phyloP scores from a whole-genome alignment of 306 rosid genomes.

The Lathyrus sativus region DNA sequence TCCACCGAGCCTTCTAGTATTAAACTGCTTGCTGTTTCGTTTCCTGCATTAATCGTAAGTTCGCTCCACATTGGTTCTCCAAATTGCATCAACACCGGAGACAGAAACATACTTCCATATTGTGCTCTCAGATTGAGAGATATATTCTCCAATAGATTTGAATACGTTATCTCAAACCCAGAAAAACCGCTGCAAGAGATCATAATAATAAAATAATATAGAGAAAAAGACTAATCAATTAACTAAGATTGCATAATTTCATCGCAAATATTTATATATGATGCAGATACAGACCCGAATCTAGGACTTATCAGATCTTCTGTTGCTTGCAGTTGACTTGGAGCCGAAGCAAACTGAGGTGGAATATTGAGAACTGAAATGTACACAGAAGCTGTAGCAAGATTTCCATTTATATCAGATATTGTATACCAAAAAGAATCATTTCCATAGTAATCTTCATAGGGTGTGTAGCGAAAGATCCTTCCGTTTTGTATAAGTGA shows the following conservation, averaged over 20 bases:
- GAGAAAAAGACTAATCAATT: constrained; percentile 7
- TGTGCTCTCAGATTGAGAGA: constrained; percentile 63
- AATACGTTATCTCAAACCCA: constrained; percentile 76
- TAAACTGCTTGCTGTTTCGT: constrained; percentile 52
- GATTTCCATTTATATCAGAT: constrained; percentile 78
- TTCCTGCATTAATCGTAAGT: constrained; percentile 45
- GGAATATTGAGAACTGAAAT: constrained; percentile 74
- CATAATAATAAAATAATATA: constrained; percentile 26
- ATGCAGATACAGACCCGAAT: constrained; percentile 56
- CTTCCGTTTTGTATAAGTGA: constrained; percentile 65
- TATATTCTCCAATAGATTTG: constrained; percentile 67
- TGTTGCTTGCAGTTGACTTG: constrained; percentile 72
- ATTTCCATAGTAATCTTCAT: constrained; percentile 67
- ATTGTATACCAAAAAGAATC: constrained; percentile 72
- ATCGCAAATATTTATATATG: background rate
- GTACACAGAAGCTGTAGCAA: constrained; percentile 65
- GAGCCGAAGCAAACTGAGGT: constrained; percentile 76
- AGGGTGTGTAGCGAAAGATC: constrained; percentile 73
- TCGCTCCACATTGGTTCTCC: constrained; percentile 59
- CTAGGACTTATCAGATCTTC: constrained; percentile 77
- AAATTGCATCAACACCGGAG: constrained; percentile 73
- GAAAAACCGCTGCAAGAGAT: constrained; percentile 61
- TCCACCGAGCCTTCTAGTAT: constrained; percentile 65
- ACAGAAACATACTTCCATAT: constrained; percentile 61
- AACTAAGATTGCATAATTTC: constrained; percentile 12